Conservation (phyloP, 306 rosid genomes). For the Citrullus mucosospermus region DNA sequence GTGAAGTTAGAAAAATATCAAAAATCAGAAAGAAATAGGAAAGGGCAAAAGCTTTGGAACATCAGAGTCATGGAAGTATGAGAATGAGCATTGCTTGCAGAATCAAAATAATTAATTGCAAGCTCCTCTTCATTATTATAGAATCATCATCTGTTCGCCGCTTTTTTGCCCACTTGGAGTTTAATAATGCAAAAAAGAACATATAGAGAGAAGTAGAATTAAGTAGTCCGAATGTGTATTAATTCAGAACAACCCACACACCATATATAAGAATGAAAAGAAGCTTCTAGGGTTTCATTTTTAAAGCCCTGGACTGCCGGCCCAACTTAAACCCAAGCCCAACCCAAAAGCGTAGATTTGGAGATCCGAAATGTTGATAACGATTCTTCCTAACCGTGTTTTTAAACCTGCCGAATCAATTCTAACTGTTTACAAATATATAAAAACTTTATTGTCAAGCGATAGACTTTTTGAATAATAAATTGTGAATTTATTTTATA, state of each 20-base stretch:
- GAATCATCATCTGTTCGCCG: not conserved
- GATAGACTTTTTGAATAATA: no score
- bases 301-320: not conserved
- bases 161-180: not conserved
- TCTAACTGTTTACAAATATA: no score
- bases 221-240: not conserved
- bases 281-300: not conserved
- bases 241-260: no score
- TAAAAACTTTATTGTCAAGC: no score
- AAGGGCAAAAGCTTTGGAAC: not conserved
- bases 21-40: not conserved
- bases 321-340: not conserved
- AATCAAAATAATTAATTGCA: not conserved
- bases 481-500: no score
- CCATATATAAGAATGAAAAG: not conserved
- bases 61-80: conserved; percentile 7
- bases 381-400: no score
- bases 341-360: not conserved
- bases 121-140: not conserved
- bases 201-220: not conserved
- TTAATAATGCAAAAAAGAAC: not conserved
- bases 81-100: not conserved
- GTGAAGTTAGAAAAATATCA: not conserved
- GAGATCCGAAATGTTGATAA: no score
- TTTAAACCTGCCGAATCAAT: no score